Evolutionary conservation across 2,329 filamentous ascomycete genomes (phyloP).

Genomic region (Pseudocercospora cruenta): DNA sequence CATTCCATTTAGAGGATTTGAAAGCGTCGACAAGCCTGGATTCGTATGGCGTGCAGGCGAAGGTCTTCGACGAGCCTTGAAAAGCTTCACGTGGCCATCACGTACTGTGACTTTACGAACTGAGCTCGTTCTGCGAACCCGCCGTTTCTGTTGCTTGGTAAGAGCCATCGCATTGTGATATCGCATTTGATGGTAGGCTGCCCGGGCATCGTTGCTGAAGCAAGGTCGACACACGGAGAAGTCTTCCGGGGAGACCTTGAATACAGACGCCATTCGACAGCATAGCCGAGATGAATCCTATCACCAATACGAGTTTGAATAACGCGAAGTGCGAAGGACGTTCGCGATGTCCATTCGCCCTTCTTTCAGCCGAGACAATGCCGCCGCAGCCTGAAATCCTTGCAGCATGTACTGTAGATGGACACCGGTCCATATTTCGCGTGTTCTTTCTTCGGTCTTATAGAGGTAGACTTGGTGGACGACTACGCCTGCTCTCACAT

Average conservation of each 20-base stretch:
- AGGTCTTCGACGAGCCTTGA: background rate
- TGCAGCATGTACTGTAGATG: background rate
- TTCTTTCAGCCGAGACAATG: background rate
- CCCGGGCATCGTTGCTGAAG: background rate
- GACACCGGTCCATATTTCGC: background rate
- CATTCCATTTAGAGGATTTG: background rate
- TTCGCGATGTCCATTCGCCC: background rate
- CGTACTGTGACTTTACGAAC: background rate
- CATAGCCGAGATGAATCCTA: no score
- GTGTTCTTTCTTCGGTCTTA: background rate
- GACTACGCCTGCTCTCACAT: background rate
- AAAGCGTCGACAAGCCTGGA: background rate
- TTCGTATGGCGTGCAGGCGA: background rate
- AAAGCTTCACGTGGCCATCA: background rate
- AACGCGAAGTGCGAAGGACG: no score
- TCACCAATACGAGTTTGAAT: no score
- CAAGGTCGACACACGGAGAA: background rate
- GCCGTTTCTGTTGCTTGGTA: background rate
- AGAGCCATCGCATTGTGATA: background rate
- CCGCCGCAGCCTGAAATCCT: background rate
- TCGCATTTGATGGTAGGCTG: background rate
- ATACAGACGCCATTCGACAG: background rate
- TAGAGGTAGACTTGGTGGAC: background rate
- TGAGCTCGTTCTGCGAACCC: background rate
- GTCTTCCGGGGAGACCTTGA: background rate